A percentile compares a stretch with the other conserved stretches of the same genome.
phyloP scores from a whole-genome alignment of 176 grass and related monocot species.

The Eragrostis nindensis region DNA sequence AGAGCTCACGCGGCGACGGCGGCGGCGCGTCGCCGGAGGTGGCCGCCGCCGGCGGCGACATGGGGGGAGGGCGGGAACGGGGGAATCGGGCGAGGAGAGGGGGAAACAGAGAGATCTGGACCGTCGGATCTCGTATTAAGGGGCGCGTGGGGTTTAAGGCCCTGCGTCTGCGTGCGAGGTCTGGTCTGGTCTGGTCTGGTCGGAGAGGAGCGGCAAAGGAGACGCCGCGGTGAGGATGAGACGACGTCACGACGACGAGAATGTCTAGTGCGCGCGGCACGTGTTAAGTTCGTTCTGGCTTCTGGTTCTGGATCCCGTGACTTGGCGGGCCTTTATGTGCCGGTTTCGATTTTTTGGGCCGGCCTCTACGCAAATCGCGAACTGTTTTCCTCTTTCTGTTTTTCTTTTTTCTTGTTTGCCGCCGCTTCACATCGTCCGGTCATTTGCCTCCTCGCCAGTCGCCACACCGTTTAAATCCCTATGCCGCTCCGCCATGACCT shows the following conservation, averaged over 20 bases:
- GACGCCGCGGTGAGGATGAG: background rate
- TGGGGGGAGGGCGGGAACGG: constrained; percentile 39
- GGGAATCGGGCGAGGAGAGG: too few species aligned
- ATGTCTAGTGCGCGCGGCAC: too few species aligned
- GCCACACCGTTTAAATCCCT: too few species aligned
- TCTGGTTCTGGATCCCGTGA: background rate
- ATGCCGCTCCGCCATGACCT: too few species aligned
- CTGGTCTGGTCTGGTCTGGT: constrained; percentile 1
- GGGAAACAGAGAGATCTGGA: constrained; percentile 22
- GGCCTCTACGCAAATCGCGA: background rate
- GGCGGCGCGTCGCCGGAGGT: constrained; percentile 37
- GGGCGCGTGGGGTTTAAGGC: constrained; percentile 9
- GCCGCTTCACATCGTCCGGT: too few species aligned
- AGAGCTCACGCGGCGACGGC: constrained; percentile 51
- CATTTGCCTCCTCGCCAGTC: too few species aligned
- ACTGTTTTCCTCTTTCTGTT: too few species aligned
- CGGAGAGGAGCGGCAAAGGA: background rate
- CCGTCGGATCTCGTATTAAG: constrained; percentile 55
- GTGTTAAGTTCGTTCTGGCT: background rate
- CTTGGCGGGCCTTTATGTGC: constrained; percentile 8
- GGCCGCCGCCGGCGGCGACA: constrained; percentile 46
- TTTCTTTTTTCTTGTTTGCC: too few species aligned
- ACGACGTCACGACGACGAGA: constrained; percentile 26
- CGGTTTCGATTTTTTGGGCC: background rate
- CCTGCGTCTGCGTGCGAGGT: background rate